Percentiles rank a stretch among this genome's conserved stretches.
Evolutionary conservation across 177 flowering plant genomes (phyloP).

Genomic region (Vitis hybrid): DNA sequence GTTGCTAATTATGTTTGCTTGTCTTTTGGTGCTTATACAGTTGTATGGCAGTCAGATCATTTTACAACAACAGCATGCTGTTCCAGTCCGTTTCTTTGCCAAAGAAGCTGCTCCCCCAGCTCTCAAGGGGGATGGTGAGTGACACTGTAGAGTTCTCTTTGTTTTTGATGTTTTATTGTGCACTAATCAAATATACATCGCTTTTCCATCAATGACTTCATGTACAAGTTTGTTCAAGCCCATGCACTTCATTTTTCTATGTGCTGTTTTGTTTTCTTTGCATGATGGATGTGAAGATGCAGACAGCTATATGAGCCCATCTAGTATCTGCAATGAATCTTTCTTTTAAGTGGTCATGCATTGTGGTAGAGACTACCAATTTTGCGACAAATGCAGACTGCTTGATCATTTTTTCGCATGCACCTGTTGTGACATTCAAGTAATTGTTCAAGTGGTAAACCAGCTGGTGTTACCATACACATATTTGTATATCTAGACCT

Average conservation of each 20-base stretch:
- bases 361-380: too few species aligned
- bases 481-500: too few species aligned
- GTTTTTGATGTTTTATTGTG: not conserved
- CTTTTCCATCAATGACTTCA: too few species aligned
- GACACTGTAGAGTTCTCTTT: not conserved
- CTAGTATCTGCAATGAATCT: too few species aligned
- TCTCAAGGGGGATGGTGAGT: constrained; percentile 89
- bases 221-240: not conserved
- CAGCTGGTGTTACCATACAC: too few species aligned
- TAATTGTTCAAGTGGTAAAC: too few species aligned
- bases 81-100: constrained; percentile 66
- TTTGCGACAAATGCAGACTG: too few species aligned
- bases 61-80: constrained; percentile 42
- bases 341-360: too few species aligned
- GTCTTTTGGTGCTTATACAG: constrained; percentile 32
- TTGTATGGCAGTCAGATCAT: constrained; percentile 46
- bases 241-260: not conserved
- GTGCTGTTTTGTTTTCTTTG: not conserved
- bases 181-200: not conserved
- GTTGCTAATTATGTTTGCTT: not conserved
- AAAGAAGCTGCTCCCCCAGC: constrained; percentile 61
- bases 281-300: too few species aligned
- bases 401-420: too few species aligned
- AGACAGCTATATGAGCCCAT: too few species aligned
- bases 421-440: too few species aligned